Conservation (phyloP, 257 asterid species). For the Cordia subcordata region DNA sequence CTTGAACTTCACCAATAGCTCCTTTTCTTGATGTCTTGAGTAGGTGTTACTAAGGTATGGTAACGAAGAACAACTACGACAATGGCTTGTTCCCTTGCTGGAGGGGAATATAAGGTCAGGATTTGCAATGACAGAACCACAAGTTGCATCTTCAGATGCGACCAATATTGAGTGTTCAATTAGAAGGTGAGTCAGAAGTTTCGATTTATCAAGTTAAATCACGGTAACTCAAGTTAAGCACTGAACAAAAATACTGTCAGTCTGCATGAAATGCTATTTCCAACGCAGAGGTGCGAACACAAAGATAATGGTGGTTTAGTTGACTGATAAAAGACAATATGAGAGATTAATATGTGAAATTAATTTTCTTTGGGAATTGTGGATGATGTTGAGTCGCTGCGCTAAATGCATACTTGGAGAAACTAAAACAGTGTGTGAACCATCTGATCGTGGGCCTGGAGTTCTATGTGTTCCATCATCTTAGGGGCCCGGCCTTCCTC, state of each 20-base stretch:
- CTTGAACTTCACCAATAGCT: background rate
- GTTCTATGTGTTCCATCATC: background rate
- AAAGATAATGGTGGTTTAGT: background rate
- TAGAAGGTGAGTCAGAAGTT: constrained; percentile 43
- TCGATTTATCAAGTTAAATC: background rate
- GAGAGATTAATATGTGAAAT: background rate
- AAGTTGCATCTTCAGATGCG: constrained; percentile 97
- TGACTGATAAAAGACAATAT: background rate
- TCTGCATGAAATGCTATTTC: background rate
- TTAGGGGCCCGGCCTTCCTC: background rate
- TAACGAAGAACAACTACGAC: constrained; percentile 61
- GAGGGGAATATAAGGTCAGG: constrained; percentile 89
- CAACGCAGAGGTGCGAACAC: background rate
- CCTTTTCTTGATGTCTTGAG: background rate
- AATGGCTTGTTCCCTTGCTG: constrained; percentile 91
- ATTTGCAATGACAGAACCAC: constrained; percentile 98
- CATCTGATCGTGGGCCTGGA: no score
- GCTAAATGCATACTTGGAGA: no score
- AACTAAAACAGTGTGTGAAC: no score
- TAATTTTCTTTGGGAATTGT: background rate
- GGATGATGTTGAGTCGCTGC: no score
- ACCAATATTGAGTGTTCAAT: constrained; percentile 96
- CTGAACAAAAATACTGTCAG: background rate
- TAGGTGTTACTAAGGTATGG: constrained; percentile 95
- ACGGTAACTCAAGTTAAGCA: background rate